A percentile compares a stretch with the other conserved stretches of the same genome.
These are phyloP conservation scores for Calonectria pteridis DNA, from an alignment of 2,329 filamentous ascomycete genomes.

Conservation along the genomic window DNA sequence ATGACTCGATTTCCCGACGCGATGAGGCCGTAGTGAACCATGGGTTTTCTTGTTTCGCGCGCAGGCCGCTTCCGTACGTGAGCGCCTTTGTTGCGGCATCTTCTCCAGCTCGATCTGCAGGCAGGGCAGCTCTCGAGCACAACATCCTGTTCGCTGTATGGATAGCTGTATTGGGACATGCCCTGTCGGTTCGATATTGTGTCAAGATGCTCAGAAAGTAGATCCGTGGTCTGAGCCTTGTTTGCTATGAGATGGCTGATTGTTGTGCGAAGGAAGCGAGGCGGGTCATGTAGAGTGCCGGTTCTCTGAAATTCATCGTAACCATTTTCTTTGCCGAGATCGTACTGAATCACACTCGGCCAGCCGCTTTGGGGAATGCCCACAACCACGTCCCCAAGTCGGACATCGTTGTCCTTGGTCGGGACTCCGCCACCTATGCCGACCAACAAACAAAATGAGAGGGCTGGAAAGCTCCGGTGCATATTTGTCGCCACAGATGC, in stretches of 20 bases:
- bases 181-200: not conserved
- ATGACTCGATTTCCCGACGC: no score
- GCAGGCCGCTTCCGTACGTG: no score
- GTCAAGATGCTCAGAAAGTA: not conserved
- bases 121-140: not conserved
- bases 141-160: not conserved
- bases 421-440: no score
- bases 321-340: not conserved
- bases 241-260: not conserved
- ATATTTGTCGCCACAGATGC: slow-evolving; percentile 22
- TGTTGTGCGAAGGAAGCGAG: not conserved
- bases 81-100: no score
- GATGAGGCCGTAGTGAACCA: no score
- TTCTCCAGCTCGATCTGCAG: not conserved
- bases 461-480: not conserved
- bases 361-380: no score
- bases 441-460: no score
- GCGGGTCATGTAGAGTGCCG: not conserved
- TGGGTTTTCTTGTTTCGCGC: no score
- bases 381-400: no score
- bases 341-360: not conserved
- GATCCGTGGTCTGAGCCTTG: not conserved
- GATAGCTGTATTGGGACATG: not conserved
- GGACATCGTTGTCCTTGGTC: no score
- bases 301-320: not conserved